These are phyloP conservation scores for Proliferodiscus dingleyae DNA, from an alignment of 2,329 filamentous ascomycete genomes.

Conservation along the genomic window DNA sequence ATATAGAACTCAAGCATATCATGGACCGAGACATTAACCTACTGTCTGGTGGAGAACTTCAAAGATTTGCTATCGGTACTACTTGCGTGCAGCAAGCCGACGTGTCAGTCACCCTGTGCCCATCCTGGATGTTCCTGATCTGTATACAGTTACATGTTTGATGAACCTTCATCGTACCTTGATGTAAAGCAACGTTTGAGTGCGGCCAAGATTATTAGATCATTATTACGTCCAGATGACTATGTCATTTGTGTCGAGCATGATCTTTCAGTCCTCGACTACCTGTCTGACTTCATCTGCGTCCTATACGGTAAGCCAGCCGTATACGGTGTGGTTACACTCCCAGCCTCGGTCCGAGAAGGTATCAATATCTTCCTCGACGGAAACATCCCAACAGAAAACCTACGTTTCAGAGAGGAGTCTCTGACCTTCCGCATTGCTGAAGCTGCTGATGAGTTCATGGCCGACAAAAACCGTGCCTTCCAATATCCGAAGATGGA, in stretches of 20 bases:
- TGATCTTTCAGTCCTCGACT: conserved; percentile 97
- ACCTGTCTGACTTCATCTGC: conserved; percentile 97
- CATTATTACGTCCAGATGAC: conserved; percentile 79
- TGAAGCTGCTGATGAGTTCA: conserved; percentile 83
- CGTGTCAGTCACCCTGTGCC: conserved; percentile 48
- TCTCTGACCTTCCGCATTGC: conserved; percentile 92
- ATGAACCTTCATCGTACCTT: conserved; percentile 96
- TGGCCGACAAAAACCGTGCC: conserved; percentile 75
- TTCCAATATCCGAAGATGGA: conserved; percentile 88
- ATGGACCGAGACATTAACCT: conserved; percentile 85
- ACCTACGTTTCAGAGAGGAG: conserved; percentile 96
- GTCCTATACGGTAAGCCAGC: conserved; percentile 94
- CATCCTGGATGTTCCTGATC: not conserved
- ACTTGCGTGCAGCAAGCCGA: conserved; percentile 95
- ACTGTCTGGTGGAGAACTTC: conserved; percentile 94
- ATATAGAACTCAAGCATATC: conserved; percentile 75
- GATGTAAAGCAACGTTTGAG: conserved; percentile 98
- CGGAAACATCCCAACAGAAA: conserved; percentile 96
- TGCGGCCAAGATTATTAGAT: conserved; percentile 87
- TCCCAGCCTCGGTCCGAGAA: conserved; percentile 93
- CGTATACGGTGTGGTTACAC: conserved; percentile 94
- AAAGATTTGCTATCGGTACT: conserved; percentile 94
- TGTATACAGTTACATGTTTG: conserved; percentile 77
- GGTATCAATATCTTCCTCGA: conserved; percentile 99
- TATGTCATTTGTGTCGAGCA: conserved; percentile 99